Evolutionary conservation across 495 filamentous ascomycete species (phyloP), one percentile per base, ranked within the genome.

Genomic region (Platismatia glauca): DNA sequence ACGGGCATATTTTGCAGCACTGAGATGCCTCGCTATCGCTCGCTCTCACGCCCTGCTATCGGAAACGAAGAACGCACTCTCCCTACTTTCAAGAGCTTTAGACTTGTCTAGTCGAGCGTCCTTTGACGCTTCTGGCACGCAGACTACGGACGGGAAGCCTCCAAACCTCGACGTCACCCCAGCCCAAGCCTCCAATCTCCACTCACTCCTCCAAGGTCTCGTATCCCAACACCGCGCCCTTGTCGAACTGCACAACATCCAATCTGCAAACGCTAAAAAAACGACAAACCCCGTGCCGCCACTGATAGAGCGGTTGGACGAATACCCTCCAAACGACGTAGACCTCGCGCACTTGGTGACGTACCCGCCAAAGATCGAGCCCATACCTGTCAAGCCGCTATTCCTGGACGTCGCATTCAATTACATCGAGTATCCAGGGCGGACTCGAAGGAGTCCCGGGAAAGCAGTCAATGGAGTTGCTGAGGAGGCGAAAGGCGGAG

Each of bases 351-450:
- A 94, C 62, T 79, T 99, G 37, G 94, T 96, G 22, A 81, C 82
- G 0, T 97, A 91, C 71, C 95, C 94, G 7, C 93, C 94, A 0
- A 83, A 83, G 66, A 76, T 96, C 59, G 83, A 89, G 61, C 82
- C 89, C 0, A 83, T 97, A 43, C 91, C 94, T 0, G 91, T 97
- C 20, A 99, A 99, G 74, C 95, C 94, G 20, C 73, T 99, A 20
- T 97, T 97, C 79, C 82, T 97, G 53, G 94, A 99, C 71, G 89
- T 96, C 16, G 94, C 94, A 20, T 97, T 90, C 88, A 99, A 97
- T 72, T 99, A 96, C 71, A 90, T 99, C 64, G 86, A 91, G 27
- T 99, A 99, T 72, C 92, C 94, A 3, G 89, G 87, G 5, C 80
- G 81, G 35, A 59, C 69, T 56, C 66, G 62, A 3, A 57, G 63